These are phyloP conservation scores for Annulohypoxylon bovei DNA, from an alignment of 495 filamentous ascomycete genomes.

Conservation along the genomic window DNA sequence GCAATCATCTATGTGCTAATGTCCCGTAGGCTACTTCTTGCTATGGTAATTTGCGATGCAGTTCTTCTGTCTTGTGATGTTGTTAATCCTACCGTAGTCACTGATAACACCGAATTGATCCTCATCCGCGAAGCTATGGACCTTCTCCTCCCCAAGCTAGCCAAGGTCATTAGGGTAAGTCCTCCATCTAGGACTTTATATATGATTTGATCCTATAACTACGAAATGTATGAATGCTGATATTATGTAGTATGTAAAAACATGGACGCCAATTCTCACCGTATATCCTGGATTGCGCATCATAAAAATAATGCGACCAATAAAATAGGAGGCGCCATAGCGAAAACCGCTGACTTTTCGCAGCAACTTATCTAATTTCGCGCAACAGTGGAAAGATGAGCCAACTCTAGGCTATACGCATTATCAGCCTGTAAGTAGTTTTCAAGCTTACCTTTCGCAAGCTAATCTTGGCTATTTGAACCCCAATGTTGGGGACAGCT, in stretches of 20 bases:
- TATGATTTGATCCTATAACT: background rate
- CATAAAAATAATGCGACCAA: background rate
- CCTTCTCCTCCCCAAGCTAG: slow-evolving; percentile 73
- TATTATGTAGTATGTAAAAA: slow-evolving; percentile 11
- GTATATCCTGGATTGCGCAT: background rate
- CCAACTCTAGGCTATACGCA: slow-evolving; percentile 77
- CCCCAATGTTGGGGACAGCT: background rate
- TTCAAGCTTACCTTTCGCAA: background rate
- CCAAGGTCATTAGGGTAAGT: slow-evolving; percentile 71
- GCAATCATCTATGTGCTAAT: slow-evolving; percentile 12
- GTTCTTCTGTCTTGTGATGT: background rate
- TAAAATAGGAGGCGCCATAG: background rate
- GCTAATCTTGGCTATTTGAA: background rate
- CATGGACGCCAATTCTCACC: background rate
- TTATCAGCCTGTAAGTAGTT: slow-evolving; percentile 64
- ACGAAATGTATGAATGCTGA: background rate
- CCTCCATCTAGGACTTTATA: background rate
- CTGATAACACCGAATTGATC: slow-evolving; percentile 91
- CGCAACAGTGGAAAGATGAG: slow-evolving; percentile 72
- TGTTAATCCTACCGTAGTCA: slow-evolving; percentile 50
- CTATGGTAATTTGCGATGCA: slow-evolving; percentile 5
- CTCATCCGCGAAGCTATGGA: slow-evolving; percentile 70
- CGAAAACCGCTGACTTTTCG: background rate
- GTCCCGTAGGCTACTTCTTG: slow-evolving; percentile 21
- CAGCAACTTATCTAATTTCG: slow-evolving; percentile 79